Conservation (phyloP, 2,329 filamentous ascomycete genomes). For the Stachybotrys chlorohalonatus region DNA sequence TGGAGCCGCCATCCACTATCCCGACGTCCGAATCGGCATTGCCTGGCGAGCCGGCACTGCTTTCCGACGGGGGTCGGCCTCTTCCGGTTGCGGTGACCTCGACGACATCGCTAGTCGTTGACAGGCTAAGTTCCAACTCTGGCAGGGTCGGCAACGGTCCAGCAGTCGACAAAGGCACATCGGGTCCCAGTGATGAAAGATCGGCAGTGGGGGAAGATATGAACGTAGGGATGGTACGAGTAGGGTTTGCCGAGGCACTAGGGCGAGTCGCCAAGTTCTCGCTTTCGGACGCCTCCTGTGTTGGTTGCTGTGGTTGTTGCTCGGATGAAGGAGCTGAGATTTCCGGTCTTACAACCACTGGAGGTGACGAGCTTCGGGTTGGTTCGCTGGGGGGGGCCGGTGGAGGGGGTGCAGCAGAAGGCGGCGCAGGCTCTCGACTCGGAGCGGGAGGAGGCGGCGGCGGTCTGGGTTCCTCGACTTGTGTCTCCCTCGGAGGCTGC, state of each 20-base stretch:
- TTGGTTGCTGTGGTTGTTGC: not conserved
- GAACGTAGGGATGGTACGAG: not conserved
- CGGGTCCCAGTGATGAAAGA: not conserved
- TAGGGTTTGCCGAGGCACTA: not conserved
- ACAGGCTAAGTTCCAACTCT: conserved; percentile 1
- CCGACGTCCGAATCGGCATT: conserved; percentile 4
- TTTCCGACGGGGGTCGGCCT: not conserved
- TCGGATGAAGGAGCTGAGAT: not conserved
- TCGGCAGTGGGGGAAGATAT: not conserved
- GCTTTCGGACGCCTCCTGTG: not conserved
- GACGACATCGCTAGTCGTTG: conserved; percentile 10
- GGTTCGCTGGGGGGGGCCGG: not conserved
- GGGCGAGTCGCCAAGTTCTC: not conserved
- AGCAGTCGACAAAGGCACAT: not conserved
- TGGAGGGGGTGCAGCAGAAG: not conserved
- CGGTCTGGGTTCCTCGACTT: not conserved
- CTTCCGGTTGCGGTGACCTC: not conserved
- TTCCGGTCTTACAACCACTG: not conserved
- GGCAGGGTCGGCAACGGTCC: not conserved
- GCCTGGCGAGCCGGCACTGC: not conserved
- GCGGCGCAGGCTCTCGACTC: not conserved
- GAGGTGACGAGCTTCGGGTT: not conserved
- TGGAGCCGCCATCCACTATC: conserved; percentile 2
- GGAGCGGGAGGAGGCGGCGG: not conserved
- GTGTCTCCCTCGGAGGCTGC: not conserved